A percentile compares a stretch with the other conserved stretches of the same genome.
These are phyloP conservation scores for Pythium periplocum DNA, from an alignment of 352 stramenopile species.

Conservation along the genomic window DNA sequence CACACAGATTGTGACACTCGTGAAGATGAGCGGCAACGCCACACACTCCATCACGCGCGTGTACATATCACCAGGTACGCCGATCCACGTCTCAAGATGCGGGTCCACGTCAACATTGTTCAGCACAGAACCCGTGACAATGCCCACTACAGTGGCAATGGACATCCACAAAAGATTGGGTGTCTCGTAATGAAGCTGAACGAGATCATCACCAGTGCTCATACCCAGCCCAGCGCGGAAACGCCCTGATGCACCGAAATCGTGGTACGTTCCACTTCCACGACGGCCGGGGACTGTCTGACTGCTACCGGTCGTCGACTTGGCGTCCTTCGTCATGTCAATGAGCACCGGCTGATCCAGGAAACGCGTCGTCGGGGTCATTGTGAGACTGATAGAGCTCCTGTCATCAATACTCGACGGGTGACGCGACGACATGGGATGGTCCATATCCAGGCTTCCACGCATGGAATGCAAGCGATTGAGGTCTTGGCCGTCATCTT, in stretches of 20 bases:
- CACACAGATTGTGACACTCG: constrained; percentile 56
- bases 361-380: constrained; percentile 47
- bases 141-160: no score
- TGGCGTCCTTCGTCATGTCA: constrained; percentile 27
- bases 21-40: constrained; percentile 67
- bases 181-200: constrained; percentile 15
- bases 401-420: not conserved
- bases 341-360: constrained; percentile 44
- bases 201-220: not conserved
- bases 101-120: constrained; percentile 16
- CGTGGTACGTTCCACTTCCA: not conserved
- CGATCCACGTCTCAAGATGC: constrained; percentile 23
- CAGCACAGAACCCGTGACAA: constrained; percentile 28
- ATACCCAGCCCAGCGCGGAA: no score
- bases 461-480: not conserved
- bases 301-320: constrained; percentile 11
- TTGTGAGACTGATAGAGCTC: constrained; percentile 27
- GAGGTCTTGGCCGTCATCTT: constrained; percentile 1
- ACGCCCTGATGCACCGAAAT: no score
- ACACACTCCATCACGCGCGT: constrained; percentile 43
- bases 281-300: constrained; percentile 5
- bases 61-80: constrained; percentile 28
- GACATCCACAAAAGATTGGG: constrained; percentile 35
- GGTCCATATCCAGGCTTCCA: no score
- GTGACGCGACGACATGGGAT: not conserved